Conservation (phyloP, 2,329 filamentous ascomycete genomes). For the Annulohypoxylon truncatum region DNA sequence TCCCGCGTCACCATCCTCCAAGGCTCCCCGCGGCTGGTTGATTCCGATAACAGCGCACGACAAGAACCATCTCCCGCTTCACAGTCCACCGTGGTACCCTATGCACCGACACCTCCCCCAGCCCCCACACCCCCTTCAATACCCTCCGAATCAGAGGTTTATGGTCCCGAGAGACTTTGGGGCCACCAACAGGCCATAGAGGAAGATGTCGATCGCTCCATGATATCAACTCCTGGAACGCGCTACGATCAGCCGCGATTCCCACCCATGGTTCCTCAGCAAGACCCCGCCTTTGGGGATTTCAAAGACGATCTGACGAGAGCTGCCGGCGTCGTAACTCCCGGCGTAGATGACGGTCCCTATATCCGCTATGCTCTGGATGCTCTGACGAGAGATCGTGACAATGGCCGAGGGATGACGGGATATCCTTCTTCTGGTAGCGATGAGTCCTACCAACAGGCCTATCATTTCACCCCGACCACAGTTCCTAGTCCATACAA, state of each 20-base stretch:
- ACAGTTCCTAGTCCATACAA: constrained; percentile 36
- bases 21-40: constrained; percentile 35
- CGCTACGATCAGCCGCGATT: constrained; percentile 55
- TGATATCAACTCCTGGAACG: constrained; percentile 44
- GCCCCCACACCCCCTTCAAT: constrained; percentile 47
- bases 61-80: constrained; percentile 50
- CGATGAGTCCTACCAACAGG: constrained; percentile 35
- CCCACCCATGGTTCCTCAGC: constrained; percentile 51
- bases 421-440: constrained; percentile 34
- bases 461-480: constrained; percentile 41
- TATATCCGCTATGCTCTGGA: constrained; percentile 93
- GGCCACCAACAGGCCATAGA: constrained; percentile 48
- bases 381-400: constrained; percentile 81
- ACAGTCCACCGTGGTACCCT: constrained; percentile 52
- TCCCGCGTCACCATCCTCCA: constrained; percentile 48
- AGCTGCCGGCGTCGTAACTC: constrained; percentile 69
- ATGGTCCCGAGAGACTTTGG: constrained; percentile 58
- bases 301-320: constrained; percentile 66
- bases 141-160: constrained; percentile 55
- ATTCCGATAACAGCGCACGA: constrained; percentile 41
- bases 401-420: constrained; percentile 60
- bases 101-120: constrained; percentile 56
- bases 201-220: constrained; percentile 41
- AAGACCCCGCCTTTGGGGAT: constrained; percentile 45
- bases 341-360: constrained; percentile 84